phyloP scores from a whole-genome alignment of 345 rosid genomes.

The Sapria himalayana region DNA sequence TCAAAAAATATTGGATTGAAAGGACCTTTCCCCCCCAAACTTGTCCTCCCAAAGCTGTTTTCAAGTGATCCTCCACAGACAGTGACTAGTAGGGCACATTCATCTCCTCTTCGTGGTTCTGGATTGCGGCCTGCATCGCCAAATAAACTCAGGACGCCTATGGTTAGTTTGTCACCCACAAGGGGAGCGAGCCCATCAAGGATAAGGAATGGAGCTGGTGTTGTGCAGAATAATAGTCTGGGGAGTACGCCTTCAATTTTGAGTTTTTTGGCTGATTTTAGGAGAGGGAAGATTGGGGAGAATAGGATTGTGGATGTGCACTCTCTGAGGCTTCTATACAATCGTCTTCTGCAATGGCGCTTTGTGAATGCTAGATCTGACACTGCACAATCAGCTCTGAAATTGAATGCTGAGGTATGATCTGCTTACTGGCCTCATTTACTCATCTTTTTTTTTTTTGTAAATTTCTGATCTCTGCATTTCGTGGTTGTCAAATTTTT shows the following conservation, averaged over 20 bases:
- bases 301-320: conserved; percentile 44
- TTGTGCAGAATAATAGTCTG: conserved; percentile 17
- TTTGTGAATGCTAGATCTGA: conserved; percentile 67
- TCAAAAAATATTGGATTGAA: conserved; percentile 17
- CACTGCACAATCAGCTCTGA: conserved; percentile 30
- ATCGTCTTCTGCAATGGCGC: conserved; percentile 67
- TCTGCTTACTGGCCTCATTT: too few relatives aligned
- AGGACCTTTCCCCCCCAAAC: conserved; percentile 17
- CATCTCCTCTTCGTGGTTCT: conserved; percentile 34
- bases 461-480: neutral
- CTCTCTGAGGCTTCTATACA: conserved; percentile 43
- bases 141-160: conserved; percentile 22
- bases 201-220: conserved; percentile 22
- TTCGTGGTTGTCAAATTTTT: neutral
- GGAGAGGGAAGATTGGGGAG: conserved; percentile 54
- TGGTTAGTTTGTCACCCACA: conserved; percentile 29
- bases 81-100: conserved; percentile 25
- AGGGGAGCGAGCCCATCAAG: conserved; percentile 55
- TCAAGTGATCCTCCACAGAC: conserved; percentile 29
- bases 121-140: conserved; percentile 47
- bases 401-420: conserved; percentile 52
- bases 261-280: conserved; percentile 69
- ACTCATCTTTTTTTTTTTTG: neutral
- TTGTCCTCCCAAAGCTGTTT: conserved; percentile 20
- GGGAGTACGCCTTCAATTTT: conserved; percentile 35